Evolutionary conservation across 768 basidiomycete species (phyloP).

Genomic region (Galerina marginata): DNA sequence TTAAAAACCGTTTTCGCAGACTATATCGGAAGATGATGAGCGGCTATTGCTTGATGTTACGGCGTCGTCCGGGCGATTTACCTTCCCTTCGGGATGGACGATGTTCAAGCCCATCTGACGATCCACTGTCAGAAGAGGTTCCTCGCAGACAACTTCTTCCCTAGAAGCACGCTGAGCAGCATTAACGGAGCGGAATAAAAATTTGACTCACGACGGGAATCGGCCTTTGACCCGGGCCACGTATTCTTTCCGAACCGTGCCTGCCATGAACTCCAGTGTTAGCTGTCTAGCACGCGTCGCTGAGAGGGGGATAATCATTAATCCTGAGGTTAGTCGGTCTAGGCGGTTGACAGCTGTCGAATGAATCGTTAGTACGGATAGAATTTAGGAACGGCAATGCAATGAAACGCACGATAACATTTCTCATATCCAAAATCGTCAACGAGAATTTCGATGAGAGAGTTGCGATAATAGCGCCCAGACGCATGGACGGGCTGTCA

Average conservation of each 20-base stretch:
- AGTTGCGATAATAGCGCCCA: conserved; percentile 89
- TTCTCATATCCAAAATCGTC: conserved; percentile 83
- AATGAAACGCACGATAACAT: conserved; percentile 72
- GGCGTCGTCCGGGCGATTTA: conserved; percentile 32
- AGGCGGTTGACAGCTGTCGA: conserved; percentile 89
- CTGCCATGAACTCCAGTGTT: conserved; percentile 81
- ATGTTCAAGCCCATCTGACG: conserved; percentile 97
- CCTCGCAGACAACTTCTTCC: conserved; percentile 80
- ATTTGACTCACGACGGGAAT: conserved; percentile 76
- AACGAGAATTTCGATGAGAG: conserved; percentile 84
- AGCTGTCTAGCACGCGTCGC: conserved; percentile 69
- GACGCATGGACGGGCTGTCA: conserved; percentile 88
- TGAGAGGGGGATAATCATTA: conserved; percentile 91
- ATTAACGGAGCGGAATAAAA: not conserved
- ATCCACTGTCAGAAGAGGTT: conserved; percentile 90
- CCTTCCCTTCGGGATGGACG: conserved; percentile 95
- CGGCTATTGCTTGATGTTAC: not conserved
- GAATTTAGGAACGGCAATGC: conserved; percentile 3
- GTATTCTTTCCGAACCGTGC: conserved; percentile 90
- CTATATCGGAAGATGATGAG: conserved; percentile 43
- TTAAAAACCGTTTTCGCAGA: conserved; percentile 89
- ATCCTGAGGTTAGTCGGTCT: conserved; percentile 91
- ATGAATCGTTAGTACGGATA: conserved; percentile 10
- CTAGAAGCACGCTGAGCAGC: conserved; percentile 41
- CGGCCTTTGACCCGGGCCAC: conserved; percentile 84